Conservation (phyloP, 2,329 filamentous ascomycete genomes). For the Phialocephala sp. region DNA sequence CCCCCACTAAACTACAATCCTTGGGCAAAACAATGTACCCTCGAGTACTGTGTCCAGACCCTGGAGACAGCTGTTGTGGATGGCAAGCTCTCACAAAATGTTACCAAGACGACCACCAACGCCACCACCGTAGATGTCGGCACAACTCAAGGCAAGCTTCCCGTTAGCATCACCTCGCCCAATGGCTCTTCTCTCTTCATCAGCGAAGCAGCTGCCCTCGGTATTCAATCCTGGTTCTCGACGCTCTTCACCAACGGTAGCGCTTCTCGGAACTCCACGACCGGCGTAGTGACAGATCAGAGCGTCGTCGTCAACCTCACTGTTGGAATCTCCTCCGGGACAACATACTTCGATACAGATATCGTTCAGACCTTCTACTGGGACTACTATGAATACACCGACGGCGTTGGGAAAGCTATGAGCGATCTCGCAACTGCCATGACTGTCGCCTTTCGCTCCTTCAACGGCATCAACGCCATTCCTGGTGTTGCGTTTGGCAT, state of each 20-base stretch:
- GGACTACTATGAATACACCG: slow-evolving; percentile 47
- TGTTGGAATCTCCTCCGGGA: slow-evolving; percentile 15
- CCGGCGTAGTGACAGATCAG: slow-evolving; percentile 1
- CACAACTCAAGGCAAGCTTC: not conserved
- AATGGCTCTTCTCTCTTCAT: slow-evolving; percentile 13
- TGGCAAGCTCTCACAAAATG: slow-evolving; percentile 4
- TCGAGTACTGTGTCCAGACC: slow-evolving; percentile 15
- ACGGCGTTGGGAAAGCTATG: slow-evolving; percentile 45
- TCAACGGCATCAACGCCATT: slow-evolving; percentile 37
- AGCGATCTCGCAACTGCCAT: slow-evolving; percentile 45
- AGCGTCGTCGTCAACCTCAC: slow-evolving; percentile 17
- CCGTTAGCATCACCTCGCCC: slow-evolving; percentile 8
- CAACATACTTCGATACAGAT: slow-evolving; percentile 38
- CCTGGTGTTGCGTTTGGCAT: slow-evolving; percentile 39
- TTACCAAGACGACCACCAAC: slow-evolving; percentile 6
- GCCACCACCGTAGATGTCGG: slow-evolving; percentile 1
- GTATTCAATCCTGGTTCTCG: slow-evolving; percentile 17
- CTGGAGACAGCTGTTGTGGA: slow-evolving; percentile 11
- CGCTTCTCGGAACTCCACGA: slow-evolving; percentile 14
- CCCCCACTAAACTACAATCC: not conserved
- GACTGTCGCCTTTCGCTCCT: slow-evolving; percentile 45
- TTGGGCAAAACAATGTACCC: slow-evolving; percentile 19
- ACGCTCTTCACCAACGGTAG: slow-evolving; percentile 14
- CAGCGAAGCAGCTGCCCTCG: slow-evolving; percentile 16
- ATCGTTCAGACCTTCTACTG: slow-evolving; percentile 49